Evolutionary conservation across 2,329 filamentous ascomycete species (phyloP), one percentile per base, ranked within the genome.

Genomic region (Calonectria pseudoturangicola): DNA sequence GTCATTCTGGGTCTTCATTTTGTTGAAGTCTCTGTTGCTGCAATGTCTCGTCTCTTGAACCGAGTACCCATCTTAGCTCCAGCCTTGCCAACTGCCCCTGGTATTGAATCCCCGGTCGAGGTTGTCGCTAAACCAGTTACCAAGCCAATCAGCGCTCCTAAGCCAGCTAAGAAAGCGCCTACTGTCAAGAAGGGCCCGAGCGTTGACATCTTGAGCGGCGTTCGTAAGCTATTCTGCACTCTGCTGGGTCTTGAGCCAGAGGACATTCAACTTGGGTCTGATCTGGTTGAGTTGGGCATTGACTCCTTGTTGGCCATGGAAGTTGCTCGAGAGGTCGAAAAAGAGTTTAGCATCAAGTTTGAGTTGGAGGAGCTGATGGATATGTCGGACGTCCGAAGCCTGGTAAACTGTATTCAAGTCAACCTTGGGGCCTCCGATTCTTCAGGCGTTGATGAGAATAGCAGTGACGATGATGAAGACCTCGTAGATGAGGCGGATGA

Each of bases 281-380:
- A 71, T 4, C 18, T 73, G 25, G 60, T 66, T 1, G 72, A 73
- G 5, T 13, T 73, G 2, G 72, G 72, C 8, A 73, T 73, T 9
- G 72, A 73, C 50, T 73, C 72, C 0, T 58, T 73, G 6, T 48
- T 71, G 60, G 72, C 56, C 7, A 73, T 73, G 72, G 72, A 73
- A 39, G 9, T 73, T 3, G 58, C 43, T 0, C 50, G 65, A n/a
- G 50, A 36, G 15, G 28, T 56, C 12, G 72, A 73, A 39, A 51
- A 68, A 2, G 41, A 71, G 7, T 54, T 70, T 1, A 16, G 63
- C 30, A 51, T 66, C 63, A 66, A 54, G 33, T 66, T 48, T 10
- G 21, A n/a, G 7, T 18, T 54, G 21, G 63, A 51, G 13, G 28
- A 36, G 3, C 50, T 56, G 33, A 43, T 27, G 47, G 45, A 43